Base-by-base conservation (phyloP, 441 rosid genomes). In the Pelargonium fulgidum region DNA sequence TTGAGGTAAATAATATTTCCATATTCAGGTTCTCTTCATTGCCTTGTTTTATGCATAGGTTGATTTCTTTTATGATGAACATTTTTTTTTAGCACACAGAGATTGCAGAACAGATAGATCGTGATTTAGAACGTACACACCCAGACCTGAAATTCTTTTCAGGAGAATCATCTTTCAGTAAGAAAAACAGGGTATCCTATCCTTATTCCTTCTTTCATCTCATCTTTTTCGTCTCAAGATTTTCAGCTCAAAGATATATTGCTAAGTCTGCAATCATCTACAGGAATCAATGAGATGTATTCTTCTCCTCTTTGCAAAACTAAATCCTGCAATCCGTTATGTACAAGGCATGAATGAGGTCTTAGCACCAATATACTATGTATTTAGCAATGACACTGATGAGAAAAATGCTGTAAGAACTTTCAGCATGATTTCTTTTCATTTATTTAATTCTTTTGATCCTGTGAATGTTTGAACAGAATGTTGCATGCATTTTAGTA, bases 281-380 rank as follows among this genome's bases (percentile, higher is more conserved):
- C 77, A 88, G 93, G 85, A 80, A 79, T 83, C 91, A 73, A 86
- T 88, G 91, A 84, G 81, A 76, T 83, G 76, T 69, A 79, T 88
- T 75, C 93, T 88, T 74, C 85, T 83, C 66, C 72, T 88, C 58
- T 86, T 88, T 70, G 82, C 91, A 44, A 88, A 88, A 73, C 82
- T 88, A 68, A 88, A 88, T 79, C 94, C 94, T 6, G 91, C 84
- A 11, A 86, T 88, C 68, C 77, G 86, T 29, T 88, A 86, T 74
- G 91, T 86, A 24, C 94, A 88, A 83, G 94, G 91, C 75, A 88
- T 86, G 94, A 86, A 88, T 44, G 94, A 88, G 81, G 89, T 88
- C 73, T 76, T 88, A 81, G 89, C 91, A 17, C 91, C 94, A 45
- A 67, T 88, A 64, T 80, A 82, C 76, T 88, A 85, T 12, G 78